Percentiles rank a stretch among this genome's conserved stretches.
Conservation (phyloP, 495 filamentous ascomycete species). For the Achaetomiella virescens region DNA sequence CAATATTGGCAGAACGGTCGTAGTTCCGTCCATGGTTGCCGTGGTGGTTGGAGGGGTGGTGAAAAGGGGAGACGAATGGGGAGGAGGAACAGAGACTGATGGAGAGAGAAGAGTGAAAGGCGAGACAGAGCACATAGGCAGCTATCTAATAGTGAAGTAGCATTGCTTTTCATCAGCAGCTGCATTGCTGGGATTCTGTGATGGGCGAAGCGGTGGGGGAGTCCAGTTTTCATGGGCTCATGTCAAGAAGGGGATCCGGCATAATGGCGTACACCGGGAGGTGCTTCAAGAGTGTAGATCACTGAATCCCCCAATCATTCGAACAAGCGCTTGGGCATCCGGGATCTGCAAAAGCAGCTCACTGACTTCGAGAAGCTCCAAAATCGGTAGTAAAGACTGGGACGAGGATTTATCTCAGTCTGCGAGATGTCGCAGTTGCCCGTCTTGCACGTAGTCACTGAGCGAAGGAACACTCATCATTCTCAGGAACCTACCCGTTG, state of each 20-base stretch:
- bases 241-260: neutral
- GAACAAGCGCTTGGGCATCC: too few species aligned
- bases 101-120: neutral
- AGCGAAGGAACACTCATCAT: too few species aligned
- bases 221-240: neutral
- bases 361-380: too few species aligned
- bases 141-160: slow-evolving; percentile 12
- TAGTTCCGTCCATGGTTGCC: neutral
- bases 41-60: neutral
- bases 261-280: neutral
- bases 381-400: too few species aligned
- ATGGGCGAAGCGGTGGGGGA: neutral
- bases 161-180: neutral
- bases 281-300: neutral
- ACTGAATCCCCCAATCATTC: neutral
- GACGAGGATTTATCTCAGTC: too few species aligned
- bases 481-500: too few species aligned
- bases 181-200: neutral
- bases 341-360: too few species aligned
- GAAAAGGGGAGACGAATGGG: neutral
- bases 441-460: too few species aligned
- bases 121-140: slow-evolving; percentile 3
- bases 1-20: neutral
- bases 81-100: neutral
- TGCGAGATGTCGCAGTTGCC: too few species aligned